Evolutionary conservation across 495 filamentous ascomycete species (phyloP).

Genomic region (Penicillium riverlandense): DNA sequence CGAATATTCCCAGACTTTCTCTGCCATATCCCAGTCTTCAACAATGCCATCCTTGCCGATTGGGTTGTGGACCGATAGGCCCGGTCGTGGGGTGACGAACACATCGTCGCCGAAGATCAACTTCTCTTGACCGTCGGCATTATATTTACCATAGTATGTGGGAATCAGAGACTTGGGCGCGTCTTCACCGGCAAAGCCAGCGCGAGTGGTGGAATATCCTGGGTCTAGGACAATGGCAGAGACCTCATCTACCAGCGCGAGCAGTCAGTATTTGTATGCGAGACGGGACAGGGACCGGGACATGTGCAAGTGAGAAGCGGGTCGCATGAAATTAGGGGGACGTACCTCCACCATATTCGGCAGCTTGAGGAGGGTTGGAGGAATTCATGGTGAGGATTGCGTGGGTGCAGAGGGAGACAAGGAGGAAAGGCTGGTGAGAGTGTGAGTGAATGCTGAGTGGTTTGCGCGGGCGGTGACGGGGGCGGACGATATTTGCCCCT

Average conservation of each 20-base stretch:
- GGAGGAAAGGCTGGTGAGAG: too few relatives aligned
- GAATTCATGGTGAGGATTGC: constrained; percentile 30
- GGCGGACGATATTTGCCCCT: too few relatives aligned
- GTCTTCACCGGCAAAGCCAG: constrained; percentile 96
- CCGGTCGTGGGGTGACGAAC: constrained; percentile 66
- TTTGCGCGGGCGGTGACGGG: too few relatives aligned
- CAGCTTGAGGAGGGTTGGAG: constrained; percentile 51
- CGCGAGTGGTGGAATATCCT: constrained; percentile 82
- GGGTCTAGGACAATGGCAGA: constrained; percentile 94
- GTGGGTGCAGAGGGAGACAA: background rate
- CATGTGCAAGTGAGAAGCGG: background rate
- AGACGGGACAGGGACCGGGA: too few relatives aligned
- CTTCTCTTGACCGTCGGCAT: constrained; percentile 48
- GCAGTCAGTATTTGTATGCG: constrained; percentile 6
- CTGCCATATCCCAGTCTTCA: constrained; percentile 92
- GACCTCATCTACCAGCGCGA: constrained; percentile 68
- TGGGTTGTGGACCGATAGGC: constrained; percentile 79
- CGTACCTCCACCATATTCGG: constrained; percentile 78
- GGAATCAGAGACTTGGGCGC: constrained; percentile 88
- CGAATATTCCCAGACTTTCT: constrained; percentile 82
- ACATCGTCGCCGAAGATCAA: constrained; percentile 79
- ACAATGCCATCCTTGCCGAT: constrained; percentile 86
- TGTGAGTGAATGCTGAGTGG: too few relatives aligned
- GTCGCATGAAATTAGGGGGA: constrained; percentile 17
- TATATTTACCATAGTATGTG: constrained; percentile 69